phyloP scores from a whole-genome alignment of 2,329 filamentous ascomycete genomes.

The Trichoderma hamatum region DNA sequence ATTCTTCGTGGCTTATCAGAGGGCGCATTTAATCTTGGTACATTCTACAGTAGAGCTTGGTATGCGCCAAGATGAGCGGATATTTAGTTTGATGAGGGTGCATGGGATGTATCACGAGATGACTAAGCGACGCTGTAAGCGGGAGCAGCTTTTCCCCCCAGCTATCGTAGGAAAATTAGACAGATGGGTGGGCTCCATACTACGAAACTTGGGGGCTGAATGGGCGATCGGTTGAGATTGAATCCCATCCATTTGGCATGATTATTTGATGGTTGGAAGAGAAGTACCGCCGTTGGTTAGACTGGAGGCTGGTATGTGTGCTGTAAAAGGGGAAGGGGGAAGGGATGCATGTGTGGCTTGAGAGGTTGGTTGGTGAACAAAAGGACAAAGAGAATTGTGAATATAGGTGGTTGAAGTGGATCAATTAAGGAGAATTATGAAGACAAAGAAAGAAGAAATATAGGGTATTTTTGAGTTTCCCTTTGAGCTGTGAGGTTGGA shows the following conservation, averaged over 20 bases:
- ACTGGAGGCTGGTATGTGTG: not conserved
- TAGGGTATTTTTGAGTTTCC: not conserved
- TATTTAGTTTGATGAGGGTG: not conserved
- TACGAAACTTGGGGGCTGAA: not conserved
- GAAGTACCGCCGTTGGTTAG: not conserved
- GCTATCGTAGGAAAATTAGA: not conserved
- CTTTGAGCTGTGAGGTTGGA: not conserved
- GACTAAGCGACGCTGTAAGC: not conserved
- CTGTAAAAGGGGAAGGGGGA: not conserved
- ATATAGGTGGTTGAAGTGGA: not conserved
- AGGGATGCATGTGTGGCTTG: not conserved
- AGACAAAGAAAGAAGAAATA: not conserved
- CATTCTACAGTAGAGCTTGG: not conserved
- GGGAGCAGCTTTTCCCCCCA: not conserved
- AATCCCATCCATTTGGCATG: not conserved
- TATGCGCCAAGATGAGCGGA: conserved; percentile 1
- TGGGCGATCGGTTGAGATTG: not conserved
- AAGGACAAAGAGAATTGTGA: not conserved
- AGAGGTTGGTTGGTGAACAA: not conserved
- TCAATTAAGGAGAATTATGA: not conserved
- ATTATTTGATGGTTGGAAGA: not conserved
- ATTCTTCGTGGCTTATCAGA: not conserved
- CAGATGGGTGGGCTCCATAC: not conserved
- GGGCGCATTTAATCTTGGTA: not conserved
- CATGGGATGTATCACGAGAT: not conserved